phyloP scores from a whole-genome alignment of 1,284 basidiomycete species.

The Marasmius oreades region DNA sequence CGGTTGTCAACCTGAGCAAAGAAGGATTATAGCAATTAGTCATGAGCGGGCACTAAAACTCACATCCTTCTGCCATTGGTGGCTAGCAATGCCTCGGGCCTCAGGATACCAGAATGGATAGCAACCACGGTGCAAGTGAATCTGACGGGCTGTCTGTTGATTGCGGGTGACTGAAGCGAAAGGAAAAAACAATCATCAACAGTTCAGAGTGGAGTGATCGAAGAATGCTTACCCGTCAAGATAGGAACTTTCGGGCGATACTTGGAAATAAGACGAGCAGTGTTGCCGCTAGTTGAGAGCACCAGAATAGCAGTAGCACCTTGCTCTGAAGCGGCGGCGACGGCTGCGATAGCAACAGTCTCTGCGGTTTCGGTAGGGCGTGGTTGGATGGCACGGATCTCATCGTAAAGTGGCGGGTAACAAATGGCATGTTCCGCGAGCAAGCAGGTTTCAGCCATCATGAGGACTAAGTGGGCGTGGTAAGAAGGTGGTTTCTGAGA shows the following conservation, averaged over 20 bases:
- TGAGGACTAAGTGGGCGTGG: conserved; percentile 59
- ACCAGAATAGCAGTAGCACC: conserved; percentile 93
- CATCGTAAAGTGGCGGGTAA: conserved; percentile 90
- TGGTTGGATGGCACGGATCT: conserved; percentile 74
- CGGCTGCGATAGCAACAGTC: conserved; percentile 92
- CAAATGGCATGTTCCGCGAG: conserved; percentile 93
- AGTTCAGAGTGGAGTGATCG: background rate
- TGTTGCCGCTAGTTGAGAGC: conserved; percentile 95
- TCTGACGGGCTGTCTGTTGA: conserved; percentile 92
- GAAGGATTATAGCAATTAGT: conserved; percentile 11
- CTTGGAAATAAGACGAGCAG: conserved; percentile 95
- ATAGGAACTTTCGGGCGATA: conserved; percentile 95
- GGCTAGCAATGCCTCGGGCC: conserved; percentile 80
- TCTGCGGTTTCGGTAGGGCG: conserved; percentile 91
- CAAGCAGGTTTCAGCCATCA: conserved; percentile 98
- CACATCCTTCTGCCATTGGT: conserved; percentile 98
- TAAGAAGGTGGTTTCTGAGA: conserved; percentile 14
- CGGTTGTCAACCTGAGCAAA: conserved; percentile 73
- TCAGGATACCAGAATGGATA: conserved; percentile 98
- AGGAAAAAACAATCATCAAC: conserved; percentile 4
- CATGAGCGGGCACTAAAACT: too few relatives aligned
- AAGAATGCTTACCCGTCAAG: conserved; percentile 70
- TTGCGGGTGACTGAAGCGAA: conserved; percentile 82
- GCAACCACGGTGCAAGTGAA: conserved; percentile 95
- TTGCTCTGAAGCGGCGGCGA: conserved; percentile 93